Evolutionary conservation across 2,329 filamentous ascomycete genomes (phyloP), one percentile per base, ranked within the genome.

Genomic region (Atkinsonella hypoxylon): DNA sequence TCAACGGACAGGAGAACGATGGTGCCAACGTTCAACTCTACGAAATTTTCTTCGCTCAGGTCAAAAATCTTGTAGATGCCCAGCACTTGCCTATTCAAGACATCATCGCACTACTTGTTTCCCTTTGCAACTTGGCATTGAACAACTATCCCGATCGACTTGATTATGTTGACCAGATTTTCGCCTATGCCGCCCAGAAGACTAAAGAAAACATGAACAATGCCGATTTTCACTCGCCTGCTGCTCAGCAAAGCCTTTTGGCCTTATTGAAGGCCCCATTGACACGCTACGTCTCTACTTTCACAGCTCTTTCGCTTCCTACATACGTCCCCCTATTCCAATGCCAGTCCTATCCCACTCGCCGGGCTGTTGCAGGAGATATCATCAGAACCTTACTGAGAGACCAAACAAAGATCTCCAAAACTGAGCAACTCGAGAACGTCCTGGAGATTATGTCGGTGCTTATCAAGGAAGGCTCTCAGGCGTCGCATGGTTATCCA

Each of bases 1-100:
- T 71, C 40, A 75, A 81, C 47, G 73, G 70, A 26, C 64, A 71
- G 4, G 67, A 68, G 10, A 55, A 58, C 3, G 61, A 60, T 13
- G 58, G 85, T 1, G 77, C 83, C 48, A 84, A 89, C 60, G 82
- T 95, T 52, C 91, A 88, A 68, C 79, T 98, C 22, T 97, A 97
- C 66, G 90, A 97, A 68, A 88, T 97, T 53, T 98, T 97, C 75
- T 95, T 97, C 62, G 85, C 89, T 48, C 93, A 97, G 67, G 93
- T 97, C 55, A 86, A 94, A 63, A 90, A 91, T 61, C 74, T 98
- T 48, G 90, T 97, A 55, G 91, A 89, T 67, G 87, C 87, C 48
- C 89, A 96, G 62, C 84, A 89, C 58, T 76, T 98, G 48, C 86
- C 90, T 1, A 91, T 98, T 56, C 89, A 95, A 66, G 94, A 98